These are phyloP conservation scores for Chondrus crispus DNA, from an alignment of 23 red algal genomes.

Conservation along the genomic window DNA sequence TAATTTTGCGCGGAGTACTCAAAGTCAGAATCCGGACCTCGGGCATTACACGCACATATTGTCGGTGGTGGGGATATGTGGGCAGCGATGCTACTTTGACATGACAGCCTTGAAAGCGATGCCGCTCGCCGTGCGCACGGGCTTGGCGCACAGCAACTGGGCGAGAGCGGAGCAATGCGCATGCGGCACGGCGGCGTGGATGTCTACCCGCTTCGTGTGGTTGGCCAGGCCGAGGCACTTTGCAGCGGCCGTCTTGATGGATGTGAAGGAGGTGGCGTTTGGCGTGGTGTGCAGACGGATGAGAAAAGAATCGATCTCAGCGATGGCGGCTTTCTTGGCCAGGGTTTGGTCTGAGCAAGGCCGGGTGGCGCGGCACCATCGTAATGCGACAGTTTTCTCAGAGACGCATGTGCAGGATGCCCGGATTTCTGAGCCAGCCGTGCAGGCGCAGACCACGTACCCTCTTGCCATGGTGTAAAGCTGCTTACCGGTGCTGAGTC, in stretches of 20 bases:
- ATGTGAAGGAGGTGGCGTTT: neutral
- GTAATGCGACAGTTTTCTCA: too few species aligned
- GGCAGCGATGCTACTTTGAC: slow-evolving; percentile 96
- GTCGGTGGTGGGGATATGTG: slow-evolving; percentile 93
- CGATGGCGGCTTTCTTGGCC: slow-evolving; percentile 41
- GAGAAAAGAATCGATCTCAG: slow-evolving; percentile 30
- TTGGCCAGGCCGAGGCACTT: slow-evolving; percentile 40
- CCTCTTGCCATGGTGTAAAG: too few species aligned
- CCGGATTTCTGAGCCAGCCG: too few species aligned
- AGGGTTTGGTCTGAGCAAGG: neutral
- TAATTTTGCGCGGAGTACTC: slow-evolving; percentile 94
- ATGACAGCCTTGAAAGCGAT: slow-evolving; percentile 97
- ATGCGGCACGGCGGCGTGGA: slow-evolving; percentile 76
- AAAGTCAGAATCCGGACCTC: slow-evolving; percentile 94
- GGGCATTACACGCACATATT: slow-evolving; percentile 98
- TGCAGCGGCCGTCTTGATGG: slow-evolving; percentile 46
- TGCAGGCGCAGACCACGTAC: too few species aligned
- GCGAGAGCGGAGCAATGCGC: slow-evolving; percentile 42
- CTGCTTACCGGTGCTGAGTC: too few species aligned
- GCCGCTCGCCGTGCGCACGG: slow-evolving; percentile 85
- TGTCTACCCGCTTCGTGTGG: slow-evolving; percentile 83
- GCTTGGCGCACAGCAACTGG: slow-evolving; percentile 79
- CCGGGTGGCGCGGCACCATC: too few species aligned
- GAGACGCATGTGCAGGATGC: too few species aligned
- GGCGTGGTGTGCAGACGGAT: neutral